These are phyloP conservation scores for Geotrichum fermentans DNA, from an alignment of 1,139 yeast species.

Conservation along the genomic window DNA sequence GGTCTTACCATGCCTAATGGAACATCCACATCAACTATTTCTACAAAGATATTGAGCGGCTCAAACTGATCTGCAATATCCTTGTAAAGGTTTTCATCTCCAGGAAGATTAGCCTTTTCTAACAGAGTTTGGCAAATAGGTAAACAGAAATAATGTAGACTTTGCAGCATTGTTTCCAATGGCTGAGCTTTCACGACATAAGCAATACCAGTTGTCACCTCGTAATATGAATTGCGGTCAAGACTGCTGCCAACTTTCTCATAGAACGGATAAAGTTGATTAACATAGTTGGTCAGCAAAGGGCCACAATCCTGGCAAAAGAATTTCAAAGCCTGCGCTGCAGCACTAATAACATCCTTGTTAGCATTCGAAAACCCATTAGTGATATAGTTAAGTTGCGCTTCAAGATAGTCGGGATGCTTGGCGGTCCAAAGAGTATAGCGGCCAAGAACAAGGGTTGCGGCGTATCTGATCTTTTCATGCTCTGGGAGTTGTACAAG, in stretches of 20 bases:
- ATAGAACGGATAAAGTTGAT: conserved; percentile 72
- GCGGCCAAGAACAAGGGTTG: conserved; percentile 86
- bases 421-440: conserved; percentile 92
- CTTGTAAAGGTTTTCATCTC: conserved; percentile 41
- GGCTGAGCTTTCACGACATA: conserved; percentile 67
- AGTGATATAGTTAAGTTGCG: conserved; percentile 78
- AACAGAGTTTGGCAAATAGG: conserved; percentile 56
- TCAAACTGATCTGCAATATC: conserved; percentile 74
- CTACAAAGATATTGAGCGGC: conserved; percentile 63
- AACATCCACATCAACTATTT: conserved; percentile 43
- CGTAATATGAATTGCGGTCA: conserved; percentile 68
- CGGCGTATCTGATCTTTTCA: conserved; percentile 83
- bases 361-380: conserved; percentile 56
- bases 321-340: conserved; percentile 90
- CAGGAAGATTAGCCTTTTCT: conserved; percentile 27
- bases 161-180: conserved; percentile 40
- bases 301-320: conserved; percentile 87
- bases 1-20: conserved; percentile 44
- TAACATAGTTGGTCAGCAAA: conserved; percentile 61
- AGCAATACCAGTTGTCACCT: conserved; percentile 84
- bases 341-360: conserved; percentile 67
- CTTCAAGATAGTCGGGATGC: conserved; percentile 76
- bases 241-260: conserved; percentile 52
- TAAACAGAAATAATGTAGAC: conserved; percentile 56
- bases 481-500: conserved; percentile 76